Evolutionary conservation across 305 asterid genomes (phyloP), one percentile per base, ranked within the genome.

Genomic region (Stenogyne calaminthoides): DNA sequence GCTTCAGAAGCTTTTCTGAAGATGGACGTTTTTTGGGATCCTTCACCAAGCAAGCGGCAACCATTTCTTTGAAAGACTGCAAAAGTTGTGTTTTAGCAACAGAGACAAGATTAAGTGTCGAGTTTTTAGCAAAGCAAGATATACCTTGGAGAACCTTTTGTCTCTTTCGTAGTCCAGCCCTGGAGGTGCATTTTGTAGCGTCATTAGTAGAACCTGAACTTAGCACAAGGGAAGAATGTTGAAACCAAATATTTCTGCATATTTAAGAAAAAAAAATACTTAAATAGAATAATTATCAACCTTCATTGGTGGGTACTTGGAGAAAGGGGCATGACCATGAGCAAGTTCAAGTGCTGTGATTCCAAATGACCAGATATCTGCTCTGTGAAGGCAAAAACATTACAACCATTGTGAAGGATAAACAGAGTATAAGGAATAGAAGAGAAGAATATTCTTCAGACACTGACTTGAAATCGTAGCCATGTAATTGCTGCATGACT

Each of bases 241-340:
- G 22, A 64, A 67, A 75, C 70, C 52, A 59, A 54, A 60, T 71
- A 51, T 27, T 64, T 68, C 65, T 49, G 51, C 63, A 70, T 60
- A 49, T 52, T 60, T 64, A 65, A 63, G 62, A 61, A 49, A 54
- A 54, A 44, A 70, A n/a, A 46, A 14, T 10, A 20, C n/a, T 58
- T 34, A 37, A 66, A 55, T 59, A 25, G 34, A 63, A 55, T 62
- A 73, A 62, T 51, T 78, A 75, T 71, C 69, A 73, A 91, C 99
- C 99, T 95, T 95, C 98, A 92, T 90, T 29, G 99, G 98, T 8
- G 99, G 99, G 81, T 94, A 93, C 82, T 93, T 93, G 61, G 98
- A 93, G 80, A 93, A 93, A 54, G 98, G 98, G 40, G 98, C 98
- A 67, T 88, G 98, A 51, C 97, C 98, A 86, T 93, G 98, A 77